Percentiles rank a stretch among this genome's conserved stretches.
Conservation (phyloP, 2,329 filamentous ascomycete species). For the Setomelanomma holmii region DNA sequence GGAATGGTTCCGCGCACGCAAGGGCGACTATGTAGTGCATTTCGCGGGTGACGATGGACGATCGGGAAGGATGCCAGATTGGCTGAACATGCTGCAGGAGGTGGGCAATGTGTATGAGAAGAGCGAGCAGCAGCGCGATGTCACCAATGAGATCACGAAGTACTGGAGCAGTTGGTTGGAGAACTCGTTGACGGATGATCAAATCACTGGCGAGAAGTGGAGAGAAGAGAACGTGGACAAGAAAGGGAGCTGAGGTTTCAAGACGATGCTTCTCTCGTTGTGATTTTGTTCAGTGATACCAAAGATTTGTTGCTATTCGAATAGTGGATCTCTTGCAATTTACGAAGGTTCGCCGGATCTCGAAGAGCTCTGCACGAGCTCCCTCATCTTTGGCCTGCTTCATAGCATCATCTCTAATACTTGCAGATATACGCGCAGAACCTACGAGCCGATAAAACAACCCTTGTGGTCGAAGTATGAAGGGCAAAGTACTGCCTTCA, state of each 20-base stretch:
- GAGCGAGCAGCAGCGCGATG: constrained; percentile 27
- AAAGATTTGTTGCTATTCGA: no score
- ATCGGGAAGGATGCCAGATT: constrained; percentile 46
- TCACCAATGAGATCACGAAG: constrained; percentile 31
- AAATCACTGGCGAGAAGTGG: constrained; percentile 12
- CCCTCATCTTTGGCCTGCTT: no score
- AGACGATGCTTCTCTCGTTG: neutral
- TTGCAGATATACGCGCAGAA: no score
- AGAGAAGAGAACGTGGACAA: constrained; percentile 1
- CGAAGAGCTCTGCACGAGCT: no score
- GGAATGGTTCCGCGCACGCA: constrained; percentile 45
- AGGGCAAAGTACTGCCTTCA: no score
- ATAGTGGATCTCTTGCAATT: no score
- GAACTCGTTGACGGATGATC: constrained; percentile 6
- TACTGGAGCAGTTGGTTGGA: constrained; percentile 18
- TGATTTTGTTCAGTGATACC: constrained; percentile 2
- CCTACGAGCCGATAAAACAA: no score
- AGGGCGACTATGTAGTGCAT: constrained; percentile 53
- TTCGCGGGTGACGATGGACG: constrained; percentile 49
- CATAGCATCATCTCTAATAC: no score
- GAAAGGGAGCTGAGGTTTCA: neutral
- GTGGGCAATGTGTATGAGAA: constrained; percentile 34
- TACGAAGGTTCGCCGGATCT: no score
- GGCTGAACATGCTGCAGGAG: constrained; percentile 29
- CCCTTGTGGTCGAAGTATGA: no score